Evolutionary conservation across 306 rosid genomes (phyloP).

Genomic region (Casuarina glauca): DNA sequence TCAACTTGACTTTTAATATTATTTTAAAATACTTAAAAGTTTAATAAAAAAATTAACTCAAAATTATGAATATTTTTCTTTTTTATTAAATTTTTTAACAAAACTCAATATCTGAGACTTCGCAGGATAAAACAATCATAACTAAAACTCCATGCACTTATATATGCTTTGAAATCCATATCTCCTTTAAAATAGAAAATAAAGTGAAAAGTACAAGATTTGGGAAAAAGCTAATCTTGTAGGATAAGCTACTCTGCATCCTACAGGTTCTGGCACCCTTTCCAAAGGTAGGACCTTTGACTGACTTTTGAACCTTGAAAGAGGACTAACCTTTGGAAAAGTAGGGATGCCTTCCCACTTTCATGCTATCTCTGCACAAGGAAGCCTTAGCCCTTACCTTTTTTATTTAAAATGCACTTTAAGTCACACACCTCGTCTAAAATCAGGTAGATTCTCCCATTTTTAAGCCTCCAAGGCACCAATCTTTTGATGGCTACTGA

Average conservation of each 20-base stretch:
- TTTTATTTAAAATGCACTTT: neutral
- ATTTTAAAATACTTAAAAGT: too few relatives aligned
- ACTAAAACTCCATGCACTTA: too few relatives aligned
- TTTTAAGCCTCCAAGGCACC: too few relatives aligned
- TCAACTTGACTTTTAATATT: too few relatives aligned
- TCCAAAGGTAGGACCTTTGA: constrained; percentile 14
- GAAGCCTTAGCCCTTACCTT: neutral
- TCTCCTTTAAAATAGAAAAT: neutral
- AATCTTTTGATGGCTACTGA: too few relatives aligned
- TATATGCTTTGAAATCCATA: too few relatives aligned
- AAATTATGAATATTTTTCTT: too few relatives aligned
- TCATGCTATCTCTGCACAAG: constrained; percentile 9
- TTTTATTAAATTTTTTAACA: too few relatives aligned
- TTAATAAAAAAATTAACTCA: too few relatives aligned
- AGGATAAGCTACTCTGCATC: neutral
- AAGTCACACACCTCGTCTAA: too few relatives aligned
- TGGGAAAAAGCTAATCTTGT: neutral
- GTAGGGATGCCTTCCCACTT: constrained; percentile 26
- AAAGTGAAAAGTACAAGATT: neutral
- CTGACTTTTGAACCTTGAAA: constrained; percentile 14
- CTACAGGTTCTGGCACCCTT: neutral
- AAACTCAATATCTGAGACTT: too few relatives aligned
- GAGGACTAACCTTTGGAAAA: constrained; percentile 15
- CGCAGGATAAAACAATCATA: neutral
- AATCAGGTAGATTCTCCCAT: too few relatives aligned